Evolutionary conservation across 805 yeast genomes (phyloP).

Genomic region (Wickerhamiella cacticola): DNA sequence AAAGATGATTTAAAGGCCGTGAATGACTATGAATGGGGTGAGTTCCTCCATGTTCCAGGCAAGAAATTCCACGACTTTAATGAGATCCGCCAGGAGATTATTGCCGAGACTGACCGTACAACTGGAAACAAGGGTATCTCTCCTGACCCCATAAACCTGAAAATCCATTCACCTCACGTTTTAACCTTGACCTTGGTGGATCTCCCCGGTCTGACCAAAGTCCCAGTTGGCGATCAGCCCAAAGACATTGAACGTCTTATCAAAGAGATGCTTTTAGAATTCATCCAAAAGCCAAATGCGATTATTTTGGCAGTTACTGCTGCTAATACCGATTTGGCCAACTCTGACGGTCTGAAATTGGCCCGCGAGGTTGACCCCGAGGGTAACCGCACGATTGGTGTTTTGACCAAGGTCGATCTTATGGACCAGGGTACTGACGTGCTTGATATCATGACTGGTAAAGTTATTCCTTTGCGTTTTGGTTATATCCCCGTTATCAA

Average conservation of each 20-base stretch:
- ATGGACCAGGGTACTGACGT: slow-evolving; percentile 99
- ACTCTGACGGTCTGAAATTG: slow-evolving; percentile 87
- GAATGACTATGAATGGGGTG: slow-evolving; percentile 77
- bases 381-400: slow-evolving; percentile 91
- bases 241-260: slow-evolving; percentile 91
- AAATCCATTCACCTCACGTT: slow-evolving; percentile 91
- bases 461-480: slow-evolving; percentile 87
- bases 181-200: slow-evolving; percentile 90
- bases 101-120: slow-evolving; percentile 76
- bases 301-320: slow-evolving; percentile 90
- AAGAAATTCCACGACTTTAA: slow-evolving; percentile 78
- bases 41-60: slow-evolving; percentile 83
- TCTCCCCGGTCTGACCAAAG: slow-evolving; percentile 94
- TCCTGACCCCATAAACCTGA: slow-evolving; percentile 80
- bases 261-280: slow-evolving; percentile 83
- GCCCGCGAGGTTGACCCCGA: slow-evolving; percentile 98
- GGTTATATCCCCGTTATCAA: slow-evolving; percentile 96
- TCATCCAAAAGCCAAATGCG: slow-evolving; percentile 91
- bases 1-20: slow-evolving; percentile 17
- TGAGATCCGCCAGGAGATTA: slow-evolving; percentile 81
- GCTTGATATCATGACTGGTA: slow-evolving; percentile 84
- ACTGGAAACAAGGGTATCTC: slow-evolving; percentile 78
- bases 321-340: slow-evolving; percentile 93
- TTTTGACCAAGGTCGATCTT: slow-evolving; percentile 86
- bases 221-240: slow-evolving; percentile 98